Percentiles rank a stretch among this genome's conserved stretches.
phyloP scores from a whole-genome alignment of 2,329 filamentous ascomycete genomes.

The Penicillium sp. region DNA sequence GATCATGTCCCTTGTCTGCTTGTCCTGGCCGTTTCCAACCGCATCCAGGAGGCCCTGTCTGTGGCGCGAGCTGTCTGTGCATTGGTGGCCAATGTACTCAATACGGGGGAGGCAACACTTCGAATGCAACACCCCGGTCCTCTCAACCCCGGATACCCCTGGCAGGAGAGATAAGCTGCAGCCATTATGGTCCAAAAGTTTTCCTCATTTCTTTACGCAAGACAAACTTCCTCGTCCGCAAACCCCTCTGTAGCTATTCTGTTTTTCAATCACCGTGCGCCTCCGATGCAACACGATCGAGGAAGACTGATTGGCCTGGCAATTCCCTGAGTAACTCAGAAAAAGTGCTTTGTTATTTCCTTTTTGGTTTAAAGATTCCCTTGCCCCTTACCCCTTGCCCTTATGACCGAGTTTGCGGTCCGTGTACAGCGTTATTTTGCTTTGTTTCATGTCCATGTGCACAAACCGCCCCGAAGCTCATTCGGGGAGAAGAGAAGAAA shows the following conservation, averaged over 20 bases:
- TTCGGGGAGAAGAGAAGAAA: background rate
- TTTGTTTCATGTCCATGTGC: constrained; percentile 4
- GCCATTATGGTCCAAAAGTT: constrained; percentile 4
- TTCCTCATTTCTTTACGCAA: constrained; percentile 2
- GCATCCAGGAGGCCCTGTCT: constrained; percentile 5
- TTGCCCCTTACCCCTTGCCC: constrained; percentile 3
- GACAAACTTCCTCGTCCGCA: background rate
- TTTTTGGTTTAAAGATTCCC: constrained; percentile 2
- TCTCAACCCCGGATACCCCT: constrained; percentile 8
- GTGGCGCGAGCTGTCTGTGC: constrained; percentile 24
- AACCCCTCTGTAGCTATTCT: constrained; percentile 2
- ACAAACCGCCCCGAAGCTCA: constrained; percentile 1
- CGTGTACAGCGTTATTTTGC: constrained; percentile 4
- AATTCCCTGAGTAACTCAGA: background rate
- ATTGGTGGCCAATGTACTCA: constrained; percentile 17
- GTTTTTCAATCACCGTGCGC: constrained; percentile 8
- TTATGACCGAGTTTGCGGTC: constrained; percentile 7
- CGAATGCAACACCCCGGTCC: constrained; percentile 10
- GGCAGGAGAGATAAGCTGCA: constrained; percentile 7
- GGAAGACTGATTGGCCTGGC: constrained; percentile 14
- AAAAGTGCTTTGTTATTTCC: constrained; percentile 14
- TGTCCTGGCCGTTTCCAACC: constrained; percentile 12
- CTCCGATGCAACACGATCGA: constrained; percentile 9
- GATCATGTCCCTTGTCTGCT: constrained; percentile 12
- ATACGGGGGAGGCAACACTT: constrained; percentile 11